Conservation (phyloP, 2,329 filamentous ascomycete species). For the Claviceps sp. region DNA sequence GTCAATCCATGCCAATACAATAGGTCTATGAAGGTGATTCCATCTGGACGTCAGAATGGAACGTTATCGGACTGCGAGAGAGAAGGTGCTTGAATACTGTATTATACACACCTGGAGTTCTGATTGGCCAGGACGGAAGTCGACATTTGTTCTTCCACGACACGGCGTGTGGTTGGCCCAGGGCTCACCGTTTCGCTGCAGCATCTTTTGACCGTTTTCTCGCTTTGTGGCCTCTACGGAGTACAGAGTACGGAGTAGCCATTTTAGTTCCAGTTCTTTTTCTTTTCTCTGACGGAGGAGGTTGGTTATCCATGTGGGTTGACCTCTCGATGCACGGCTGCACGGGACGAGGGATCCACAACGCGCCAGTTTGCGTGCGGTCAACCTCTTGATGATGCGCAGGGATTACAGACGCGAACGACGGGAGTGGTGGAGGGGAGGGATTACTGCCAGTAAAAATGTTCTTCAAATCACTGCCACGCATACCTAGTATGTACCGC, state of each 20-base stretch:
- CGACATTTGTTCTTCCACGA: background rate
- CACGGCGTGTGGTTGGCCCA: too few relatives aligned
- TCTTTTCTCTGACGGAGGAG: background rate
- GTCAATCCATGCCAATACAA: background rate
- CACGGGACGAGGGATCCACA: background rate
- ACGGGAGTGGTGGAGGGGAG: background rate
- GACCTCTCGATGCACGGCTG: background rate
- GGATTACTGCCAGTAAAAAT: conserved; percentile 5
- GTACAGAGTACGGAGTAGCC: too few relatives aligned
- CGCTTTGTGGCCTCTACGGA: background rate
- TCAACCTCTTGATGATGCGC: conserved; percentile 7
- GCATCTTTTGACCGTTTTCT: background rate
- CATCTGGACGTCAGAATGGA: background rate
- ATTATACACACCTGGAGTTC: background rate
- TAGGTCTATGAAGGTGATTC: background rate
- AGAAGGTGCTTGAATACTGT: background rate
- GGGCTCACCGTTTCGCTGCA: background rate
- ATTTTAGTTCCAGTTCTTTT: background rate
- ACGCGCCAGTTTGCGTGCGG: background rate
- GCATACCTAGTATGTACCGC: background rate
- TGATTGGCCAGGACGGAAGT: background rate
- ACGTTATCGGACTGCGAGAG: background rate
- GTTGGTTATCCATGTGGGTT: conserved; percentile 1
- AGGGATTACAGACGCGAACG: conserved; percentile 5
- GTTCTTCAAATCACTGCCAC: conserved; percentile 7